phyloP scores from a whole-genome alignment of 179 eudicot genomes.

The Vitellaria paradoxa region DNA sequence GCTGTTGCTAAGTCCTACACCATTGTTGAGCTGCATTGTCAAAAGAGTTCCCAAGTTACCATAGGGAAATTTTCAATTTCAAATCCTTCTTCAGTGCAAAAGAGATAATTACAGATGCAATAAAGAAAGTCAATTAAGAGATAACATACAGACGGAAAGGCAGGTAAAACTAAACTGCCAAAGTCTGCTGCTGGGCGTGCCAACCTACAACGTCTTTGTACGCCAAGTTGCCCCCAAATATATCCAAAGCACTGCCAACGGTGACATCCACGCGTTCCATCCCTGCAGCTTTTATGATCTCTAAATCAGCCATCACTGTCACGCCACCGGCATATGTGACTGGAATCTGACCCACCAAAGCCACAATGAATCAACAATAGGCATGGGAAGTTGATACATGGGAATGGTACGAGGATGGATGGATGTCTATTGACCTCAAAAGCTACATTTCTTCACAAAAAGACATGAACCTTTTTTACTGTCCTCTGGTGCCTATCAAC shows the following conservation, averaged over 20 bases:
- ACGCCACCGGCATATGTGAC: conserved; percentile 89
- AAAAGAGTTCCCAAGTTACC: too few species aligned
- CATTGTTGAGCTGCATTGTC: too few species aligned
- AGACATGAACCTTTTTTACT: background rate
- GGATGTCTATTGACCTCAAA: background rate
- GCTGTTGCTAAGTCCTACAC: too few species aligned
- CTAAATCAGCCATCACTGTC: conserved; percentile 44
- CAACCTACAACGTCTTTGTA: conserved; percentile 56
- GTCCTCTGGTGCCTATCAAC: background rate
- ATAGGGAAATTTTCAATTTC: too few species aligned
- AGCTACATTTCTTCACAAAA: background rate
- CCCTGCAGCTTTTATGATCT: conserved; percentile 62
- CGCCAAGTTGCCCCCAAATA: conserved; percentile 52
- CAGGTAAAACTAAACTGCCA: background rate
- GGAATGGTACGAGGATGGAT: background rate
- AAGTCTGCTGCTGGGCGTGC: conserved; percentile 33
- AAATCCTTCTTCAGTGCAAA: too few species aligned
- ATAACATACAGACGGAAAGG: background rate
- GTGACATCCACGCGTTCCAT: conserved; percentile 70
- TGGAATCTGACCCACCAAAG: conserved; percentile 51
- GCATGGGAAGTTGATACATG: too few species aligned
- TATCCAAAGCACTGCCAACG: conserved; percentile 92
- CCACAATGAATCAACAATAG: background rate
- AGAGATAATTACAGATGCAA: too few species aligned
- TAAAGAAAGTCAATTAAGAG: background rate